Base-by-base conservation (phyloP, 2,329 filamentous ascomycete genomes). In the Exophiala alcalophila region DNA sequence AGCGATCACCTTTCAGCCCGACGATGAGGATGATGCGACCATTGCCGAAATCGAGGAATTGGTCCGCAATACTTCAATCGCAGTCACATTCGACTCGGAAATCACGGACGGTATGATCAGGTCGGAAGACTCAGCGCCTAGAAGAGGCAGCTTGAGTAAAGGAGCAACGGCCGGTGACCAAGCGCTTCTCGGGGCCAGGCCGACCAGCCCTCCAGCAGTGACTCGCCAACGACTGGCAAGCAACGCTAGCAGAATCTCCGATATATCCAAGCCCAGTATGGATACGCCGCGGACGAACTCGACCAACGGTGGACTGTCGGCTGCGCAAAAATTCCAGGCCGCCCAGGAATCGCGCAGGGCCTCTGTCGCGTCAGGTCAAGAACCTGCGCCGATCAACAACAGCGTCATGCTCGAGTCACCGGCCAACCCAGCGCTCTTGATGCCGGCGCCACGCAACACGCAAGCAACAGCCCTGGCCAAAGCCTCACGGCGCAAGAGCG, bases 1-100 rank as follows among this genome's bases (percentile, higher is more conserved):
- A 4, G 65, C 63, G n/a, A 67, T 74, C 51, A 66, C 61, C 30
- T 60, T 63, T 25, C 69, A 72, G 20, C 28, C 54, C 27, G 50
- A 56, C 15, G 50, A 55, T 15, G 40, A 53, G 11, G 48, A 50
- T 28, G 34, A 49, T 19, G 24, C 37, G 20, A 45, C 49, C 7
- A 10, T 47, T 4, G 45, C 54, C 23, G 54, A 57, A 26, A 52
- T 57, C 18, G 50, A 52, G 34, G 47, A 57, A 42, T 28, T 57
- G 10, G 50, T 57, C 8, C 44, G 52, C 20, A 57, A 57, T 28
- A 57, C 54, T 11, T 52, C 47, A 14, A 51, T 57, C n/a, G 47
- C 46, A 12, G 54, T 54, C 21, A 52, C 41, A 34, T 52, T 50
- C 32, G 50, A 57, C 28, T 52, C 47, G 12, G 54, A 54, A 20